A percentile compares a stretch with the other conserved stretches of the same genome.
These are phyloP conservation scores for Penicillium sp. DNA, from an alignment of 2,329 filamentous ascomycete species.

Conservation along the genomic window DNA sequence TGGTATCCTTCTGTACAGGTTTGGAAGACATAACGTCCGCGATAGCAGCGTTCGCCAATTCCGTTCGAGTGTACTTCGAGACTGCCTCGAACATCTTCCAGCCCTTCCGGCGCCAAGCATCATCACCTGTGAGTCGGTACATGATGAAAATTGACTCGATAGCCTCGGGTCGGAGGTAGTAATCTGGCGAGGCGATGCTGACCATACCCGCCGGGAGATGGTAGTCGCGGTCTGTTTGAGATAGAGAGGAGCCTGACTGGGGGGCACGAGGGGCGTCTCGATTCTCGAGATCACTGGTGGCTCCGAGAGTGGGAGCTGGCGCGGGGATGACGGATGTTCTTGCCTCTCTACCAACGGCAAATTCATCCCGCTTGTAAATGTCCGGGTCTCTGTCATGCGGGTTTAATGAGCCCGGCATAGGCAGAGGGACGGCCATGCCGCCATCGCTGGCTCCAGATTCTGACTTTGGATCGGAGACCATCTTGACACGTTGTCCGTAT, in stretches of 20 bases:
- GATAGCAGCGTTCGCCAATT: conserved; percentile 64
- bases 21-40: conserved; percentile 60
- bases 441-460: conserved; percentile 3
- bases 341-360: conserved; percentile 1
- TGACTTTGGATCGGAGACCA: conserved; percentile 10
- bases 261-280: conserved; percentile 15
- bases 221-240: conserved; percentile 32
- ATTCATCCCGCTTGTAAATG: conserved; percentile 15
- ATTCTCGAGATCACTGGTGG: conserved; percentile 6
- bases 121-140: conserved; percentile 69
- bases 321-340: not conserved
- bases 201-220: conserved; percentile 45
- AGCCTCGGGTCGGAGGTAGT: conserved; percentile 63
- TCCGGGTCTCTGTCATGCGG: conserved; percentile 20
- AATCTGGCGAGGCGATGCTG: conserved; percentile 38
- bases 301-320: not conserved
- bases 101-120: conserved; percentile 64
- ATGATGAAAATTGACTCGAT: conserved; percentile 80
- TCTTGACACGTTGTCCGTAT: conserved; percentile 24
- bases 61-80: conserved; percentile 59
- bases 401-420: conserved; percentile 25
- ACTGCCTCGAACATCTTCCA: conserved; percentile 73
- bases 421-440: conserved; percentile 14
- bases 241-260: not conserved
- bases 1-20: conserved; percentile 55